Evolutionary conservation across 2,329 filamentous ascomycete genomes (phyloP).

Genomic region (Ceratocystis lukuohia): DNA sequence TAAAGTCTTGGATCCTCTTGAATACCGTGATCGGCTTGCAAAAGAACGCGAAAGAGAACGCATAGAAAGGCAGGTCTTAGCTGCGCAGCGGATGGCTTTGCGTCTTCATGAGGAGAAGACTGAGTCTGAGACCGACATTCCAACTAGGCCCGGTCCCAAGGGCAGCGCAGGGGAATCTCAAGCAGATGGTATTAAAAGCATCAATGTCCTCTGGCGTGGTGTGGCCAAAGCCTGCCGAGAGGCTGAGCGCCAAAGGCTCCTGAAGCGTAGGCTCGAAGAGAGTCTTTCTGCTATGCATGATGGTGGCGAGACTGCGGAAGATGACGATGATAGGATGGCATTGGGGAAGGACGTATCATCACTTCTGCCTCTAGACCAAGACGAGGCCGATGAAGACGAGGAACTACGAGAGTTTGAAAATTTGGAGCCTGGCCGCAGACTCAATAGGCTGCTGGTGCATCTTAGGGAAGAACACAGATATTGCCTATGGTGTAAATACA

Average conservation of each 20-base stretch:
- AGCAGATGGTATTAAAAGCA: slow-evolving; percentile 23
- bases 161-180: slow-evolving; percentile 23
- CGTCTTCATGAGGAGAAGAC: slow-evolving; percentile 49
- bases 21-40: slow-evolving; percentile 60
- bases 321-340: slow-evolving; percentile 54
- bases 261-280: slow-evolving; percentile 53
- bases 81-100: slow-evolving; percentile 74
- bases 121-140: neutral
- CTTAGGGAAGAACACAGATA: slow-evolving; percentile 62
- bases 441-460: slow-evolving; percentile 53
- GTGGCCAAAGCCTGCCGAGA: slow-evolving; percentile 57
- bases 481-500: slow-evolving; percentile 92
- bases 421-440: slow-evolving; percentile 50
- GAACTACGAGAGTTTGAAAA: slow-evolving; percentile 70
- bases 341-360: slow-evolving; percentile 44
- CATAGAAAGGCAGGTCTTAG: slow-evolving; percentile 55
- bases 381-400: slow-evolving; percentile 64
- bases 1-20: slow-evolving; percentile 42
- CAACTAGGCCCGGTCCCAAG: slow-evolving; percentile 15
- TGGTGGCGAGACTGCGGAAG: slow-evolving; percentile 27
- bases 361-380: slow-evolving; percentile 49
- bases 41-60: slow-evolving; percentile 56
- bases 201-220: slow-evolving; percentile 69
- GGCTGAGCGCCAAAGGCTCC: slow-evolving; percentile 52
- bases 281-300: slow-evolving; percentile 35